phyloP scores from a whole-genome alignment of 2,329 filamentous ascomycete genomes.

The Thielaviopsis cerberus region DNA sequence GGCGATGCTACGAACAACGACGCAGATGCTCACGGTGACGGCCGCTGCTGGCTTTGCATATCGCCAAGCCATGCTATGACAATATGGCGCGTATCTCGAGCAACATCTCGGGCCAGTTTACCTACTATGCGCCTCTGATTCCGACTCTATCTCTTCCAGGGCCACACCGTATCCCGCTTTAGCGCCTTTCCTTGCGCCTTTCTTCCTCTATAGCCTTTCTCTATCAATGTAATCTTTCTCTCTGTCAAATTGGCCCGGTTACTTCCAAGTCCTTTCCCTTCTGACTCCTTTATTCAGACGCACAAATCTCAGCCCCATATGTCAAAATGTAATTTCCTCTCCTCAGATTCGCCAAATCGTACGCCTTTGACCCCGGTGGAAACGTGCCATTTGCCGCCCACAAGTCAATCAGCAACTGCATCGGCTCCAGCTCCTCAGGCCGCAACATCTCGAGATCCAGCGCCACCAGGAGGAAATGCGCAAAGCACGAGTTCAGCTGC shows the following conservation, averaged over 20 bases:
- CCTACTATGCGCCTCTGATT: background rate
- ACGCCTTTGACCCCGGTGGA: conserved; percentile 40
- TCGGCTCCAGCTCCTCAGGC: conserved; percentile 63
- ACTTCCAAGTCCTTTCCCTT: no score
- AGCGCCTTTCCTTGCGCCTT: no score
- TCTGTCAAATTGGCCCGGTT: background rate
- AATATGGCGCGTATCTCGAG: background rate
- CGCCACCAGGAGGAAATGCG: conserved; percentile 50
- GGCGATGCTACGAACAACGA: no score
- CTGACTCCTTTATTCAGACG: conserved; percentile 2
- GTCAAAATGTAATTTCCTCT: conserved; percentile 24
- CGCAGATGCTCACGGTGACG: background rate
- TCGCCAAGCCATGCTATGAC: background rate
- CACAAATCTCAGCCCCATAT: conserved; percentile 10
- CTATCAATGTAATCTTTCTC: background rate
- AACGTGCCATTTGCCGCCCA: conserved; percentile 63
- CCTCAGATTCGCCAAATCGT: conserved; percentile 30
- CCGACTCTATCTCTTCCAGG: background rate
- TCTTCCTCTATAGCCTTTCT: background rate
- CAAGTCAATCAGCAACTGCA: conserved; percentile 64
- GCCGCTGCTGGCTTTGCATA: background rate
- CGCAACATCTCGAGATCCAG: conserved; percentile 52
- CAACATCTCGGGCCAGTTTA: background rate
- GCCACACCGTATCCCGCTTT: background rate
- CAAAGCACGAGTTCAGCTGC: conserved; percentile 55